Evolutionary conservation across 2,329 filamentous ascomycete genomes (phyloP), one percentile per base, ranked within the genome.

Genomic region (Meredithiella fracta): DNA sequence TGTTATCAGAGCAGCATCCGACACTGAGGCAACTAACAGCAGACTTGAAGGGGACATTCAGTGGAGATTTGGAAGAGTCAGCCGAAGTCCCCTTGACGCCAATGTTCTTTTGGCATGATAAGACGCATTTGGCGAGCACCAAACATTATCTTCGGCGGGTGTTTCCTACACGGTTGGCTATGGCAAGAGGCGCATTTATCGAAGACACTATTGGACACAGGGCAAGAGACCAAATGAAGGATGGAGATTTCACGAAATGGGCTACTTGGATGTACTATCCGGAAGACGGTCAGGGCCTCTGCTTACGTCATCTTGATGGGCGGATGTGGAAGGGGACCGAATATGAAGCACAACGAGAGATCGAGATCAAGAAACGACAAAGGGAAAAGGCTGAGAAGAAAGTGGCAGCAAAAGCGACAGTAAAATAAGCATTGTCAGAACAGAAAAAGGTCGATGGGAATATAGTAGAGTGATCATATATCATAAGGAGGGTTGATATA

Each of bases 101-200:
- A 0, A 67, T 79, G 55, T 79, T 77, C 64, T 77, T 78, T 61
- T 79, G 76, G 76, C 75, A 78, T 56, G 76, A 79, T 59, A 79
- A 79, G 60, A 75, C 76, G 0, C 76, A 79, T 56, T 58, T 79
- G 1, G 75, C 72, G 1, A 70, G 69, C 2, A 71, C 68, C 0
- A 60, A 64, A 1, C 76, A 79, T 60, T 79, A 79, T 56, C 66
- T 78, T 0, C 61, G 65, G 0, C 67, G 70, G 0, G 70, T 78
- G 1, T 79, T 78, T 51, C 70, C 75, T 0, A 71, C 67, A 0
- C 68, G 74, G 1, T 61, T 77, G 15, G 72, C 76, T 1, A 70
- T 79, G 60, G 64, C 69, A 3, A 66, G 75, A 0, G 76, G 76
- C 0, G 73, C 71, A 5, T 79, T 79, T 60, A 78, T 79, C 55